These are phyloP conservation scores for Avena sativa DNA, from an alignment of 176 grass and related monocot species.

Conservation along the genomic window DNA sequence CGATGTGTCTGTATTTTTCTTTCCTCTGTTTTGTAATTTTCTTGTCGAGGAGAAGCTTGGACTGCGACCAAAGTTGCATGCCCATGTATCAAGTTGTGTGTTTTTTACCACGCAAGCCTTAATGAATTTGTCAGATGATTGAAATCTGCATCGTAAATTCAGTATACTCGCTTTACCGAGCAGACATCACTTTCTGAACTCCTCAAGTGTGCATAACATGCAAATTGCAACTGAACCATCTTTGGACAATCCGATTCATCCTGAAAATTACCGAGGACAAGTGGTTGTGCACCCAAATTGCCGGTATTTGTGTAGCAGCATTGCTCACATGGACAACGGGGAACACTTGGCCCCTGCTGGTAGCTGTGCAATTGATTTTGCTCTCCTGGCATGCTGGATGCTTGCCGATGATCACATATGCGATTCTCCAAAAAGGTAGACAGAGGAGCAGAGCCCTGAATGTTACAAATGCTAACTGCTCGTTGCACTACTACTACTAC, in stretches of 20 bases:
- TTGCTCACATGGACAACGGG: background rate
- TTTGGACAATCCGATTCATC: background rate
- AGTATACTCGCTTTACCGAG: too few species aligned
- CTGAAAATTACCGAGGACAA: background rate
- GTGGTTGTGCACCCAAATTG: background rate
- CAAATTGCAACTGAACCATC: background rate
- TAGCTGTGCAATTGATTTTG: background rate
- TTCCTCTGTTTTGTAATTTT: constrained; percentile 13
- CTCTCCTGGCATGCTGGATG: constrained; percentile 3
- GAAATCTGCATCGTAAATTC: background rate
- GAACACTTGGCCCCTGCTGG: background rate
- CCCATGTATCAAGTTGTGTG: constrained; percentile 29
- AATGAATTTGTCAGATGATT: background rate
- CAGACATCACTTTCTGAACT: too few species aligned
- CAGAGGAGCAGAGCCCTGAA: constrained; percentile 27
- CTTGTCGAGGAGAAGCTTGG: background rate
- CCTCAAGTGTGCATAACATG: too few species aligned
- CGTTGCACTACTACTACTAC: background rate
- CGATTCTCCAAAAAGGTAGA: background rate
- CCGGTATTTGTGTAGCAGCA: background rate
- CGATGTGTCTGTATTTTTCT: constrained; percentile 34
- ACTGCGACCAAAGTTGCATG: constrained; percentile 9
- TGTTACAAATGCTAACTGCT: constrained; percentile 7
- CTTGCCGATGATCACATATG: constrained; percentile 34
- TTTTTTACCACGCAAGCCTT: constrained; percentile 39